Base-by-base conservation (phyloP, 805 yeast genomes). In the Yarrowia sp. region DNA sequence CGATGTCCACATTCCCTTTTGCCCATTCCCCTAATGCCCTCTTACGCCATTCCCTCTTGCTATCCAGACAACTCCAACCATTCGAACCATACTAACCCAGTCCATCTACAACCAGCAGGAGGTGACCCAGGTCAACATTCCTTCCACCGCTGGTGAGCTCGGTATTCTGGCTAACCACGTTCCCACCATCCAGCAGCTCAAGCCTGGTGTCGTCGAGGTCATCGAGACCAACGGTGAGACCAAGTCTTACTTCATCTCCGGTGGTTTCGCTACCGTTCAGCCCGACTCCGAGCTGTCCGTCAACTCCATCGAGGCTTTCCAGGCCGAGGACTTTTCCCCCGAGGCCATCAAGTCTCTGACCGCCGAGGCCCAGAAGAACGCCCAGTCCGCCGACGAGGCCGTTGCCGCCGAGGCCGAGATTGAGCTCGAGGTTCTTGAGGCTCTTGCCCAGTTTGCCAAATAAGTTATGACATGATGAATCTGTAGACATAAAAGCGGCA, bases 111-210 rank as follows among this genome's bases (percentile, higher is more conserved):
- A 71, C 65, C 68, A 71, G 65, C 26, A 69, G 35, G 77, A 75
- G 54, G 78, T 74, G 68, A 73, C 80, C 74, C 91, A 95, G 83
- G 98, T 95, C 72, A 95, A 95, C 82, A 83, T 95, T 71, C 99
- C 99, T 75, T 96, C 97, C 69, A 83, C 88, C 74, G 87, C 95
- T 71, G 99, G 99, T 78, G 96, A 90, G 76, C 85, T 93, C 79
- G 99, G 99, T 90, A 85, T 95, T 70, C 82, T 95, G 76, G 97
- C 98, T 72, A 88, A 90, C 82, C 99, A 95, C 86, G 97, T 95
- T 74, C 98, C 99, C 73, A 85, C 89, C 73, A 91, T 93, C 69
- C 98, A 95, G 82, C 96, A 95, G 83, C 86, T 95, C 77, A 85
- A 87, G 75, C 97, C 99, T 72, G 99, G 99, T 79, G 83, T 95